These are phyloP conservation scores for Colletotrichum tropicicola DNA, from an alignment of 2,329 filamentous ascomycete genomes.

Conservation along the genomic window DNA sequence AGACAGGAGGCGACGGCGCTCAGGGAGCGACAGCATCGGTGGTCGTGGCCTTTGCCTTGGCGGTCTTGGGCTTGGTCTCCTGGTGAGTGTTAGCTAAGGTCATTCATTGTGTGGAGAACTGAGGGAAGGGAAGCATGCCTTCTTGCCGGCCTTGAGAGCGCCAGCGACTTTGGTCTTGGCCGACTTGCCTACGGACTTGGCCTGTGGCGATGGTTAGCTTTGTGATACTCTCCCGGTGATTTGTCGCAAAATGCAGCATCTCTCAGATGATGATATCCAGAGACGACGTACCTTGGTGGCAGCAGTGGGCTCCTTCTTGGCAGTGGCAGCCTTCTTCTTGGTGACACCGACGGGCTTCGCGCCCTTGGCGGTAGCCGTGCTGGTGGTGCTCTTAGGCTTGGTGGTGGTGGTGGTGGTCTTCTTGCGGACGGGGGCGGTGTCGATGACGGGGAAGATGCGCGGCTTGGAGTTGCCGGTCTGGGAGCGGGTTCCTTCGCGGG, in stretches of 20 bases:
- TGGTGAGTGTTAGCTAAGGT: not conserved
- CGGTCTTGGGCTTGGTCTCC: conserved; percentile 31
- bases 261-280: too few relatives aligned
- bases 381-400: conserved; percentile 17
- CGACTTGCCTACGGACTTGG: conserved; percentile 28
- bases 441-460: conserved; percentile 58
- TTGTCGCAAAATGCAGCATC: too few relatives aligned
- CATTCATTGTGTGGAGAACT: not conserved
- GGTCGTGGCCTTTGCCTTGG: conserved; percentile 16
- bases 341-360: conserved; percentile 30
- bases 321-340: conserved; percentile 29
- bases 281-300: conserved; percentile 24
- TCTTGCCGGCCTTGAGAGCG: conserved; percentile 27
- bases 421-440: conserved; percentile 56
- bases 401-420: conserved; percentile 38
- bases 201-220: too few relatives aligned
- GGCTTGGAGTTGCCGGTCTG: conserved; percentile 62
- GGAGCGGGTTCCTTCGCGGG: conserved; percentile 61
- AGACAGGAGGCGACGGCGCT: not conserved
- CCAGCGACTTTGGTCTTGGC: conserved; percentile 20
- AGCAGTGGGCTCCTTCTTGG: conserved; percentile 29
- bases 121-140: not conserved
- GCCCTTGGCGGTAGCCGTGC: conserved; percentile 18
- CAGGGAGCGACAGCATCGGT: conserved; percentile 1
- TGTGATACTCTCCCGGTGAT: too few relatives aligned